Evolutionary conservation across 192 early-diverging fungal species (phyloP), one percentile per base, ranked within the genome.

Genomic region (Backusella tarrabulga): DNA sequence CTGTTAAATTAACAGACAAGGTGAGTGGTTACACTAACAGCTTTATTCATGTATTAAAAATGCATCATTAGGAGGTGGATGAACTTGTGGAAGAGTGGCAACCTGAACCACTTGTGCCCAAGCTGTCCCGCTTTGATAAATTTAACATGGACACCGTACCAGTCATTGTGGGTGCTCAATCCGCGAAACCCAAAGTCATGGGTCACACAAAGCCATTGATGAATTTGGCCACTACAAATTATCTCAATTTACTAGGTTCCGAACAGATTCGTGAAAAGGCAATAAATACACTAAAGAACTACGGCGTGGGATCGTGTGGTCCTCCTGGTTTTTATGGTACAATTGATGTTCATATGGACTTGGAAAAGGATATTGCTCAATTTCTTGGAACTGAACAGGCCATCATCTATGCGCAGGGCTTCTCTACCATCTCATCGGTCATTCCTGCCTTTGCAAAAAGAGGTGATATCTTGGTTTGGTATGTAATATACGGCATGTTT

Each of bases 371-470:
- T 40, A 82, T 99, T 73, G 96, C 97, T 14, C 85, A 86, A 11
- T 97, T 97, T 73, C 82, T 97, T 29, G 96, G 96, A 5, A 90
- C 91, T 50, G 94, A 96, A 68, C 86, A 88, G 38, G 90, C 95
- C 26, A 97, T 98, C 69, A 90, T 99, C 66, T 99, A 99, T 84
- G 93, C 96, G 26, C 97, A 99, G 85, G 95, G 92, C 3, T 96
- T 99, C 75, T 94, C 97, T 38, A 95, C 96, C 29, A 94, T 97
- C 40, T 91, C 94, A 4, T 94, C 92, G 14, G 95, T 95, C 38
- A 96, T 99, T 79, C 95, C 97, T 34, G 95, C 97, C 38, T 99
- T 99, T 84, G 90, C 94, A 32, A 99, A 99, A 89, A 91, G 97
- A 81, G 96, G 97, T 60, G 97, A 99, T 79, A 90, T 97, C 38